These are phyloP conservation scores for Penicillium sumatraense DNA, from an alignment of 2,329 filamentous ascomycete genomes.

Conservation along the genomic window DNA sequence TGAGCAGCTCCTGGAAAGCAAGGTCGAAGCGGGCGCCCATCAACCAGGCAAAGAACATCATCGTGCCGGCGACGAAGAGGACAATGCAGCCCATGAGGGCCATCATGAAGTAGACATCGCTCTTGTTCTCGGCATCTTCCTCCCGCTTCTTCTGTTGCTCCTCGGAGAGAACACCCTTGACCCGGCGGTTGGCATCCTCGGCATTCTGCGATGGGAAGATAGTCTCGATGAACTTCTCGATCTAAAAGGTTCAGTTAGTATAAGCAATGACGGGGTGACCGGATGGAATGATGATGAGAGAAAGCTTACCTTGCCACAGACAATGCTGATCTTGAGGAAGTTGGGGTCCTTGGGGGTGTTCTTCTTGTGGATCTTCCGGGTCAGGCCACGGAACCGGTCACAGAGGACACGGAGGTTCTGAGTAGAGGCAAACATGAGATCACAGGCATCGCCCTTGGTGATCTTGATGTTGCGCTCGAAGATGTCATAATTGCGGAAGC, in stretches of 20 bases:
- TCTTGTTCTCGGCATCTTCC: slow-evolving; percentile 55
- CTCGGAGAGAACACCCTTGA: slow-evolving; percentile 62
- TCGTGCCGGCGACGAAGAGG: slow-evolving; percentile 70
- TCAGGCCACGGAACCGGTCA: slow-evolving; percentile 78
- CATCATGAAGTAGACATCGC: slow-evolving; percentile 67
- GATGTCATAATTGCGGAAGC: slow-evolving; percentile 88
- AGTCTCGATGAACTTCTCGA: slow-evolving; percentile 93
- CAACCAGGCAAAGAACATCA: slow-evolving; percentile 79
- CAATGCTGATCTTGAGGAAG: slow-evolving; percentile 87
- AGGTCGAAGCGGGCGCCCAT: slow-evolving; percentile 83
- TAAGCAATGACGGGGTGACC: too few relatives aligned
- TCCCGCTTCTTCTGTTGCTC: slow-evolving; percentile 56
- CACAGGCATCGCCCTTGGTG: slow-evolving; percentile 89
- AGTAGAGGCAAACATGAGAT: slow-evolving; percentile 88
- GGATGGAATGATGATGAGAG: not conserved
- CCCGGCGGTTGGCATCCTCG: slow-evolving; percentile 54
- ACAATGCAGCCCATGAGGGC: slow-evolving; percentile 74
- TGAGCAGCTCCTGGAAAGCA: slow-evolving; percentile 60
- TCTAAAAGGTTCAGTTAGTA: too few relatives aligned
- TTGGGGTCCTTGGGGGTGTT: slow-evolving; percentile 93
- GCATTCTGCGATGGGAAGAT: slow-evolving; percentile 86
- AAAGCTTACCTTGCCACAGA: slow-evolving; percentile 75
- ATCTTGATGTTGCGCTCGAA: slow-evolving; percentile 94
- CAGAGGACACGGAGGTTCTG: slow-evolving; percentile 85
- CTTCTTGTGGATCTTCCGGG: slow-evolving; percentile 84